phyloP scores from a whole-genome alignment of 1,284 basidiomycete genomes.

The Anthracocystis panici-leucophaei region DNA sequence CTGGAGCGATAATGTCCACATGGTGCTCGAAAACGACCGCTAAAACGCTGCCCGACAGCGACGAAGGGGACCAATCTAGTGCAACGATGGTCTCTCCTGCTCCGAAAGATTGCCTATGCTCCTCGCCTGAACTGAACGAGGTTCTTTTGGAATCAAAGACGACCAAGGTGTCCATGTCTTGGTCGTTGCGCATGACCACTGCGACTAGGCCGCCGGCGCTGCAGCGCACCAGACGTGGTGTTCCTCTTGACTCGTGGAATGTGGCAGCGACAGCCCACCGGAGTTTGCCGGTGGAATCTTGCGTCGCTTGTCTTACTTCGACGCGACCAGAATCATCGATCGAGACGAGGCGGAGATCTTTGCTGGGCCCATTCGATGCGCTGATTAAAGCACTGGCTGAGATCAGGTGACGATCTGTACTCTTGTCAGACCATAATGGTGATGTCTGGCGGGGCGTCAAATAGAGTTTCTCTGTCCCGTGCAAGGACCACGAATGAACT shows the following conservation, averaged over 20 bases:
- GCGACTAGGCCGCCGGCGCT: conserved; percentile 25
- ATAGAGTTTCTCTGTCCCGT: neutral
- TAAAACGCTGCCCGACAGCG: conserved; percentile 17
- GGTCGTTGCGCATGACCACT: conserved; percentile 9
- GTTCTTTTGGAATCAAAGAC: conserved; percentile 94
- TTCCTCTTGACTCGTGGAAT: conserved; percentile 4
- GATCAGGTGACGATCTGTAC: conserved; percentile 5
- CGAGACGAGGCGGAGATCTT: conserved; percentile 16
- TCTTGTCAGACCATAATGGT: neutral
- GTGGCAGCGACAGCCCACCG: conserved; percentile 10
- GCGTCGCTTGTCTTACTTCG: conserved; percentile 7
- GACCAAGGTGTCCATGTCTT: conserved; percentile 63
- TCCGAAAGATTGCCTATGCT: conserved; percentile 31
- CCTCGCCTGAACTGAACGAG: conserved; percentile 85
- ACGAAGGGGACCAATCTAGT: conserved; percentile 45
- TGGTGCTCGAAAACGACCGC: conserved; percentile 37
- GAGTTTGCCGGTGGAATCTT: neutral
- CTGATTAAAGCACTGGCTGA: conserved; percentile 6
- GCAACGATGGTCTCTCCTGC: conserved; percentile 15
- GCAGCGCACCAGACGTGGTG: conserved; percentile 4
- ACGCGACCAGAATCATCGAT: conserved; percentile 13
- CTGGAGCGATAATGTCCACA: conserved; percentile 33
- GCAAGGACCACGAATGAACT: conserved; percentile 15
- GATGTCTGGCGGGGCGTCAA: neutral
- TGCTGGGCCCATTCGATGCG: neutral